Evolutionary conservation across 2,329 filamentous ascomycete genomes (phyloP).

Genomic region (Ophiosphaerella narmari): DNA sequence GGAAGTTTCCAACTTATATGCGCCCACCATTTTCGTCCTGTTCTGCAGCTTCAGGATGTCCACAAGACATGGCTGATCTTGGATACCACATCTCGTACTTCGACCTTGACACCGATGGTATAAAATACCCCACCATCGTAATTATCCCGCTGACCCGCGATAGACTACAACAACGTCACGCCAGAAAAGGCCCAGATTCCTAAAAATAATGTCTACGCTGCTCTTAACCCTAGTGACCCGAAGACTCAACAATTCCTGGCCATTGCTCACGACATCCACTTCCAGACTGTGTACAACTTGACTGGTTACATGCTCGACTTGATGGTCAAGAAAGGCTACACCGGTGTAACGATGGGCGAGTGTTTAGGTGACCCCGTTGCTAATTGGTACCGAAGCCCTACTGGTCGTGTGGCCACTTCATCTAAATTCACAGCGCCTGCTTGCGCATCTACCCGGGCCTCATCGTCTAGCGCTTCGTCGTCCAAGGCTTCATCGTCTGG

Average conservation of each 20-base stretch:
- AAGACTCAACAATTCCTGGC: constrained; percentile 51
- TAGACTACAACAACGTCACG: constrained; percentile 40
- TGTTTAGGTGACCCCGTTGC: constrained; percentile 49
- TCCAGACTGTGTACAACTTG: constrained; percentile 50
- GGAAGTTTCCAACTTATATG: constrained; percentile 61
- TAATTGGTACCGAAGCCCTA: constrained; percentile 53
- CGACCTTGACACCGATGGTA: constrained; percentile 60
- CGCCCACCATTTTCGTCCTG: constrained; percentile 55
- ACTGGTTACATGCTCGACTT: constrained; percentile 49
- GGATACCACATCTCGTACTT: constrained; percentile 66
- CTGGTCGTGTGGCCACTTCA: constrained; percentile 11
- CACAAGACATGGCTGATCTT: constrained; percentile 47
- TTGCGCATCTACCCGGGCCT: constrained; percentile 16
- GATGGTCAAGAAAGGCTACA: constrained; percentile 45
- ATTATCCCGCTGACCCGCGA: background rate
- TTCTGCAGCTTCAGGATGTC: constrained; percentile 39
- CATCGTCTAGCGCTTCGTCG: constrained; percentile 7
- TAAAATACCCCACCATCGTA: background rate
- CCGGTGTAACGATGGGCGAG: constrained; percentile 52
- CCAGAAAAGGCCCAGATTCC: constrained; percentile 39
- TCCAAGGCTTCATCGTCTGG: constrained; percentile 2
- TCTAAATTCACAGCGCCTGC: constrained; percentile 14
- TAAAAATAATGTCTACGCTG: constrained; percentile 47
- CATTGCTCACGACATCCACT: constrained; percentile 57
- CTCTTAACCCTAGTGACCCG: constrained; percentile 41